These are phyloP conservation scores for Actinomucor elegans DNA, from an alignment of 371 early-diverging fungal species.

Conservation along the genomic window DNA sequence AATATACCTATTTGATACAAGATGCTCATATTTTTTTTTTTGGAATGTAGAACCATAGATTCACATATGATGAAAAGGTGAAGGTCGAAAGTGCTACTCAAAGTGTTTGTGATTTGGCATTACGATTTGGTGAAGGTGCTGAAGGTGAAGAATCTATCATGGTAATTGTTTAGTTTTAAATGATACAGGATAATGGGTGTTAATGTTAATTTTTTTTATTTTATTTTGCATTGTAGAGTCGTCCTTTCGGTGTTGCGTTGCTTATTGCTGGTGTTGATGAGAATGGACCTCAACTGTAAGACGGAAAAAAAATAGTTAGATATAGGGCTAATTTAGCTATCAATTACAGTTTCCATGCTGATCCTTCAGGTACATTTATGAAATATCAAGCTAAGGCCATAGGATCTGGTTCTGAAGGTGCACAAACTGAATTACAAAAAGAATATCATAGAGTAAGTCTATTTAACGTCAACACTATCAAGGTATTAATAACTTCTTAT, in stretches of 20 bases:
- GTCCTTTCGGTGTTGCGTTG: slow-evolving; percentile 99
- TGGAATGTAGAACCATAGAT: slow-evolving; percentile 80
- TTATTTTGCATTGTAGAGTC: slow-evolving; percentile 57
- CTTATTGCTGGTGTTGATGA: slow-evolving; percentile 98
- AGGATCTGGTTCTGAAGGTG: slow-evolving; percentile 98
- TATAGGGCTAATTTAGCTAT: not conserved
- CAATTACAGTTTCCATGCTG: slow-evolving; percentile 93
- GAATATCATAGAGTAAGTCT: slow-evolving; percentile 79
- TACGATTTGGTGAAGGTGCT: slow-evolving; percentile 96
- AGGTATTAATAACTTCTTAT: no score
- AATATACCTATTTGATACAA: no score
- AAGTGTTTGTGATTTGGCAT: slow-evolving; percentile 95
- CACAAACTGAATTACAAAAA: slow-evolving; percentile 96
- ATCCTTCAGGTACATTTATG: slow-evolving; percentile 96
- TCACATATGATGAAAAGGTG: slow-evolving; percentile 92
- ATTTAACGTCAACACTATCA: no score
- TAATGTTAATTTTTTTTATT: not conserved
- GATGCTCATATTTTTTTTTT: not conserved
- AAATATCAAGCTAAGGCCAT: slow-evolving; percentile 96
- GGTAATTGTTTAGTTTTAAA: slow-evolving; percentile 51
- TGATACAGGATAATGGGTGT: not conserved
- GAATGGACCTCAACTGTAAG: slow-evolving; percentile 96
- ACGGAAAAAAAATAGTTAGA: not conserved
- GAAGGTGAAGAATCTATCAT: slow-evolving; percentile 95
- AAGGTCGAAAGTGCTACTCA: slow-evolving; percentile 97